Conservation (phyloP, 805 yeast genomes). For the Zygosaccharomyces siamensis region DNA sequence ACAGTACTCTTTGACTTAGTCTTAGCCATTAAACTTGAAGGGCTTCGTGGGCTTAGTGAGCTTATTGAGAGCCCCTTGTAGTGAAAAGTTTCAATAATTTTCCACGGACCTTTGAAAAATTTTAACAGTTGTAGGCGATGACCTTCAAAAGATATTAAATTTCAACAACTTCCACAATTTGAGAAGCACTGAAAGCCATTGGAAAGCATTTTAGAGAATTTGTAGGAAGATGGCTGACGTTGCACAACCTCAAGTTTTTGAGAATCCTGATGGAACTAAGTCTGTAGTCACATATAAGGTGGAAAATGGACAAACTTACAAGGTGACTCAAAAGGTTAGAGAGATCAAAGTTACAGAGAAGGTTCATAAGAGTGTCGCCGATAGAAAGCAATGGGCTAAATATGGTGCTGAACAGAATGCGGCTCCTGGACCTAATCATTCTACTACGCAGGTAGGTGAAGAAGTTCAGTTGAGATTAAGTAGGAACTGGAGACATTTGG, state of each 20-base stretch:
- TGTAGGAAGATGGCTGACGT: conserved; percentile 50
- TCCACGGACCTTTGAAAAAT: conserved; percentile 6
- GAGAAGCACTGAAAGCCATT: conserved; percentile 1
- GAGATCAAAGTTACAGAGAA: conserved; percentile 71
- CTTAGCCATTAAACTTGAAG: conserved; percentile 34
- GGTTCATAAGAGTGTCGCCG: conserved; percentile 83
- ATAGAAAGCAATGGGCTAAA: conserved; percentile 80
- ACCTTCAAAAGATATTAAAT: not conserved
- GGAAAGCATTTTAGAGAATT: not conserved
- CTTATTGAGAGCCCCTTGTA: not conserved
- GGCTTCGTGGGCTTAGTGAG: not conserved
- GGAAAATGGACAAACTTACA: conserved; percentile 78
- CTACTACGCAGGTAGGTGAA: conserved; percentile 87
- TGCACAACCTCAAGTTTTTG: conserved; percentile 67
- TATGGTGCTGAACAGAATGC: conserved; percentile 75
- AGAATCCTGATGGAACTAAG: conserved; percentile 83
- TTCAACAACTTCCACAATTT: not conserved
- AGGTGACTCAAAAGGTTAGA: conserved; percentile 79
- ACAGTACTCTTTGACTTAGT: conserved; percentile 76
- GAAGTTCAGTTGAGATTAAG: conserved; percentile 71
- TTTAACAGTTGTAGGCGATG: conserved; percentile 4
- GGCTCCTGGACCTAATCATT: conserved; percentile 80
- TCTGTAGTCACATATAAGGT: conserved; percentile 74
- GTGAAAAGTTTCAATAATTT: conserved; percentile 4
- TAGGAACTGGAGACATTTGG: conserved; percentile 71